Evolutionary conservation across 306 rosid genomes (phyloP), one percentile per base, ranked within the genome.

Genomic region (Cicer cuneatum): DNA sequence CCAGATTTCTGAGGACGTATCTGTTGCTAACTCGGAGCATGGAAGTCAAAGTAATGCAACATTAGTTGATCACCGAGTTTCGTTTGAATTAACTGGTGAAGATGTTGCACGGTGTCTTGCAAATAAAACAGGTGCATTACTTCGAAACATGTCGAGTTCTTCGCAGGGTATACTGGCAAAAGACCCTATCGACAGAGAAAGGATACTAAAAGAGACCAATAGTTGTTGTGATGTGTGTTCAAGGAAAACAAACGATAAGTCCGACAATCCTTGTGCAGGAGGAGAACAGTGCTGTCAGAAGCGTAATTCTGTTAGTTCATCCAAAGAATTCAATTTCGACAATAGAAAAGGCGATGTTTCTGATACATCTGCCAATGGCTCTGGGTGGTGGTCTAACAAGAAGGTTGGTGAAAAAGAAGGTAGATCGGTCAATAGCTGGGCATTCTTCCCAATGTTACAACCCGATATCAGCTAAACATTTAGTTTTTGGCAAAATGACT

Each of bases 51-150:
- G 73, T 46, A 85, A 80, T 73, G 86, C 79, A 67, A 8, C 76
- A 29, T 14, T 87, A 46, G 79, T 86, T 10, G 86, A 90, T 81
- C 99, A 88, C 83, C 83, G 99, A 82, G 97, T 94, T 33, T 94
- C 99, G 18, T 93, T 93, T 72, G 98, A 93, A 74, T 85, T 93
- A 77, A 93, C 97, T 4, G 96, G 96, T 10, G 98, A 91, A 85
- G 98, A 89, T 78, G 94, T 93, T 76, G 96, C 97, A 0, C 87
- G 89, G 6, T 91, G 96, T 72, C 98, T 93, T 63, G 97, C 97
- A 40, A 93, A 78, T 65, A 93, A 91, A 74, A 75, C 94, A 2
- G 78, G 72, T 40, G 42, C 57, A 71, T 79, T 88, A 56, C 72
- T 52, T 69, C 80, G 87, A 83, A 86, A 83, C 40, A 52, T 75